Conservation (phyloP, 2,329 filamentous ascomycete species). For the Diplodia seriata region DNA sequence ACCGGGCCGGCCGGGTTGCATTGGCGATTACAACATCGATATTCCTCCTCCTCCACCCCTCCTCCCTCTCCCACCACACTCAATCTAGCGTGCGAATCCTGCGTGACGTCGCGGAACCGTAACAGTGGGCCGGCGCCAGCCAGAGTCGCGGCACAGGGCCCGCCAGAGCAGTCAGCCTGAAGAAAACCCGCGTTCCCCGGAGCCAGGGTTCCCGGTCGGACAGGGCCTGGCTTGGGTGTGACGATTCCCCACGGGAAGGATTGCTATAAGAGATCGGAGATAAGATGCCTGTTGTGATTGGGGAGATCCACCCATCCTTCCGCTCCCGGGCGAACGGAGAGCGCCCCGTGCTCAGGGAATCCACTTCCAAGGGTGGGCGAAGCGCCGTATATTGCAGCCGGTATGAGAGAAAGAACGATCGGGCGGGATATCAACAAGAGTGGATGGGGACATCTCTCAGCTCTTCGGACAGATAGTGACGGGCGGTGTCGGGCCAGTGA, state of each 20-base stretch:
- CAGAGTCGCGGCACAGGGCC: background rate
- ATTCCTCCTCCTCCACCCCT: too few species aligned
- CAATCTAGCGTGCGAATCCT: background rate
- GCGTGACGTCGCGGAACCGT: background rate
- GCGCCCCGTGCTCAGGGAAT: background rate
- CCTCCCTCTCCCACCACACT: too few species aligned
- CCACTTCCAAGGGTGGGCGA: too few species aligned
- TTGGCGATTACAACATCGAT: too few species aligned
- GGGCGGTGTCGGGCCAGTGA: too few species aligned
- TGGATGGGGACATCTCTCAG: too few species aligned
- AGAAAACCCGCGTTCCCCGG: background rate
- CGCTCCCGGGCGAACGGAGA: conserved; percentile 1
- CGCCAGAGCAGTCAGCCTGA: background rate
- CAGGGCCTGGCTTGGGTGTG: background rate
- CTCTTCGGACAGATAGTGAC: too few species aligned
- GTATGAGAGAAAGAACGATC: too few species aligned
- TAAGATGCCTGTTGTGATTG: conserved; percentile 14
- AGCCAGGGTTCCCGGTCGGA: background rate
- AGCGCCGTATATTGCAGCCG: too few species aligned
- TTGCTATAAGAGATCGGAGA: conserved; percentile 5
- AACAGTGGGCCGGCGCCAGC: background rate
- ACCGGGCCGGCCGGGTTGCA: too few species aligned
- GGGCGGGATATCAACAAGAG: too few species aligned
- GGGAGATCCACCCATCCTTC: conserved; percentile 4
- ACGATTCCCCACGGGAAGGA: conserved; percentile 15